Evolutionary conservation across 2,329 filamentous ascomycete species (phyloP).

Genomic region (Fusarium pseudograminearum): DNA sequence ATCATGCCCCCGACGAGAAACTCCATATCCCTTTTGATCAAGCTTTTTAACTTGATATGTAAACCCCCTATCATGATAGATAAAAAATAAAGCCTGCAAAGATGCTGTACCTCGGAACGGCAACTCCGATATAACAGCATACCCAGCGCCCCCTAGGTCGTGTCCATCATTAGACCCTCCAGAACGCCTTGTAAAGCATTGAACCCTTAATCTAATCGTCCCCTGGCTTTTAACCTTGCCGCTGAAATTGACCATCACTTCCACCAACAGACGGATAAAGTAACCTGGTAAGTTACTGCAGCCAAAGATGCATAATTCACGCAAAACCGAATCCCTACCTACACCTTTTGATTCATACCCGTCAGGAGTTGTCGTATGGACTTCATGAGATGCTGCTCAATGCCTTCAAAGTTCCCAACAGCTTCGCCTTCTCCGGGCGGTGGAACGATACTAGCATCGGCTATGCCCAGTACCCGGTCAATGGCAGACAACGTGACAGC

Average conservation of each 20-base stretch:
- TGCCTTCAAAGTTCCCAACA: constrained; percentile 53
- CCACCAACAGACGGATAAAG: not conserved
- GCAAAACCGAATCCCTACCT: constrained; percentile 14
- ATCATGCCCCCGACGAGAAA: constrained; percentile 32
- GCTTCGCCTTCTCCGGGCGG: constrained; percentile 51
- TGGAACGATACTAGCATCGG: constrained; percentile 57
- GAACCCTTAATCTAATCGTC: constrained; percentile 22
- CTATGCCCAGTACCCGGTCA: constrained; percentile 63
- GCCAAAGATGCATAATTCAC: not conserved
- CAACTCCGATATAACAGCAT: constrained; percentile 31
- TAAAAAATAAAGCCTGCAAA: constrained; percentile 6
- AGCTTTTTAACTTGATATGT: constrained; percentile 22
- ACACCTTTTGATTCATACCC: constrained; percentile 57
- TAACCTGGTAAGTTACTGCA: not conserved
- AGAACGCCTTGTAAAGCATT: constrained; percentile 45
- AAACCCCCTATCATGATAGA: constrained; percentile 16
- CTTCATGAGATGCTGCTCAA: constrained; percentile 58
- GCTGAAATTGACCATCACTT: not conserved
- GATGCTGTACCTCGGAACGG: constrained; percentile 13
- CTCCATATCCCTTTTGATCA: constrained; percentile 32
- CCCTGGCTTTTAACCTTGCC: constrained; percentile 11
- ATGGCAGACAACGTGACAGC: constrained; percentile 63
- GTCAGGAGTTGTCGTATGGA: constrained; percentile 55
- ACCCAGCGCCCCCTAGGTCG: constrained; percentile 41
- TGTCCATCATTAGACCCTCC: constrained; percentile 46